Conservation (phyloP, 495 filamentous ascomycete species). For the Aspergillus ostianus region DNA sequence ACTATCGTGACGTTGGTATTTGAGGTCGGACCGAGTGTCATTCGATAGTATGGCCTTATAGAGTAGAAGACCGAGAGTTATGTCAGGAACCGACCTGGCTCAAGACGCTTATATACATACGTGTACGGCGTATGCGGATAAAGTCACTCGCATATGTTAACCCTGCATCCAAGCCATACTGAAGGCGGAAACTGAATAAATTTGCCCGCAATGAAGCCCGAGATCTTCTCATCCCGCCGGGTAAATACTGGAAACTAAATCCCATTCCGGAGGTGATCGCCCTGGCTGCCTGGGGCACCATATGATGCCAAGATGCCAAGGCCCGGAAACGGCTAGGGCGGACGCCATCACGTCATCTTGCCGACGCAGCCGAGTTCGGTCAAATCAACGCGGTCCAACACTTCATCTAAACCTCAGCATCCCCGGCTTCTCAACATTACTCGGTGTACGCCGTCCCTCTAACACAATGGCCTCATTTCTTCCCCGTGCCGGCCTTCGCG, state of each 20-base stretch:
- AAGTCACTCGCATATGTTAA: too few relatives aligned
- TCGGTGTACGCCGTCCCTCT: too few relatives aligned
- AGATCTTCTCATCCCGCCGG: too few relatives aligned
- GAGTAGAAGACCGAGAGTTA: neutral
- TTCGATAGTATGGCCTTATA: neutral
- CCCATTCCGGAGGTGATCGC: too few relatives aligned
- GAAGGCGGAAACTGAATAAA: neutral
- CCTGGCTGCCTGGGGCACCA: neutral
- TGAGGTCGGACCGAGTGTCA: neutral
- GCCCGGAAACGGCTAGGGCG: too few relatives aligned
- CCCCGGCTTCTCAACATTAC: neutral
- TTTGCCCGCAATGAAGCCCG: neutral
- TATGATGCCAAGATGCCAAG: neutral
- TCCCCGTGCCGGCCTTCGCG: slow-evolving; percentile 28
- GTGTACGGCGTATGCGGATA: too few relatives aligned
- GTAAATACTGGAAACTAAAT: too few relatives aligned
- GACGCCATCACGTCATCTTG: neutral
- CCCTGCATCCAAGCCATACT: neutral
- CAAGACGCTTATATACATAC: too few relatives aligned
- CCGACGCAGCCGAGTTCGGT: too few relatives aligned
- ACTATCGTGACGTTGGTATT: neutral
- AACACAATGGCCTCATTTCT: slow-evolving; percentile 30
- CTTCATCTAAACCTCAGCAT: neutral
- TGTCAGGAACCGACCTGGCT: too few relatives aligned
- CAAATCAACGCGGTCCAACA: too few relatives aligned